Conservation (phyloP, 306 rosid species). For the Cicer yamashitae region DNA sequence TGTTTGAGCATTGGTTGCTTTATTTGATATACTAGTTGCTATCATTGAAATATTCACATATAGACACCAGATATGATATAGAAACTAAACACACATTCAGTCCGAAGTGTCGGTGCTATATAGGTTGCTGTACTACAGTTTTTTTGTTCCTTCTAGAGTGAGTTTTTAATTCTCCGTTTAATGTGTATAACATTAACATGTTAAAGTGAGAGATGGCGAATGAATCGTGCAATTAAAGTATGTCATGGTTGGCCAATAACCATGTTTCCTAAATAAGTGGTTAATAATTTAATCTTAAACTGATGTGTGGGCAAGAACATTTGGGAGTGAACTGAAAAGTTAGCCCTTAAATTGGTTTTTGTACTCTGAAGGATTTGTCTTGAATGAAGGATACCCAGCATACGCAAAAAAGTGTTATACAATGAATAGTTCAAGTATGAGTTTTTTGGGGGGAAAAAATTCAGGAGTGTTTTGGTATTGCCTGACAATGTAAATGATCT, state of each 20-base stretch:
- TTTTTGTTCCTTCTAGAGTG: not conserved
- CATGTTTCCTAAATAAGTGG: not conserved
- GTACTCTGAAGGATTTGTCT: not conserved
- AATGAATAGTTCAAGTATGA: not conserved
- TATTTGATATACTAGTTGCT: slow-evolving; percentile 22
- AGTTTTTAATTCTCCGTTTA: not conserved
- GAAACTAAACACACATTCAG: not conserved
- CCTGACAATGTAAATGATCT: not conserved
- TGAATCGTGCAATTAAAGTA: not conserved
- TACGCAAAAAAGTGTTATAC: not conserved
- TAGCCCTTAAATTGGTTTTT: not conserved
- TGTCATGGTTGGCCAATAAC: not conserved
- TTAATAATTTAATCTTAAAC: not conserved
- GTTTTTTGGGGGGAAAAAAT: not conserved
- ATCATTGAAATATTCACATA: not conserved
- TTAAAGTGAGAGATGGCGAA: not conserved
- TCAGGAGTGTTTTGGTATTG: not conserved
- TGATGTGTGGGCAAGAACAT: not conserved
- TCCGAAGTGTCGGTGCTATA: not conserved
- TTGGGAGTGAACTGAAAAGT: not conserved
- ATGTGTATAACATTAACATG: not conserved
- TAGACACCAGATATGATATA: too few relatives aligned
- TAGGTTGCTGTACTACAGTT: not conserved
- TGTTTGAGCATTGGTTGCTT: slow-evolving; percentile 1
- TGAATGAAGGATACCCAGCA: not conserved